A percentile compares a stretch with the other conserved stretches of the same genome.
Conservation (phyloP, 2,329 filamentous ascomycete species). For the Colletotrichum scovillei region DNA sequence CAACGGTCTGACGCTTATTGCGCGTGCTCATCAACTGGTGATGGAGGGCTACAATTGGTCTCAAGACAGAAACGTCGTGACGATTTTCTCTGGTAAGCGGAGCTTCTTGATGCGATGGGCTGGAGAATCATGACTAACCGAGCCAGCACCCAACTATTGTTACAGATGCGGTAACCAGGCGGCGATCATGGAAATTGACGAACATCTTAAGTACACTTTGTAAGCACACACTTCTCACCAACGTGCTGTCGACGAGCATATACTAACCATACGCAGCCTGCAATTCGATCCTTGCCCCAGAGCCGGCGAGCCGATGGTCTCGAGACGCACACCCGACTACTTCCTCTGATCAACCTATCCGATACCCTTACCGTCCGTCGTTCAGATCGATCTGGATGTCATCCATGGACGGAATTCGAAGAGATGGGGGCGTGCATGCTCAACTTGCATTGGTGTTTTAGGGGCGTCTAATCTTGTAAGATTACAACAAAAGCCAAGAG, state of each 20-base stretch:
- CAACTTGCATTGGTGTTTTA: constrained; percentile 34
- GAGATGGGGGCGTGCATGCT: constrained; percentile 27
- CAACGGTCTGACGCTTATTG: constrained; percentile 95
- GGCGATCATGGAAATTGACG: constrained; percentile 99
- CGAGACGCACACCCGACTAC: constrained; percentile 97
- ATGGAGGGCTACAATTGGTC: constrained; percentile 99
- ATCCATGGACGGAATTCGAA: constrained; percentile 28
- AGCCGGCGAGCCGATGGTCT: constrained; percentile 98
- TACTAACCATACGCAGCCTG: constrained; percentile 70
- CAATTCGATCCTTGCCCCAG: constrained; percentile 99
- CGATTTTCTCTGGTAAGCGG: constrained; percentile 90
- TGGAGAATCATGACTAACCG: constrained; percentile 40
- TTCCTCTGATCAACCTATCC: constrained; percentile 78
- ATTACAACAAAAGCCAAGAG: constrained; percentile 33
- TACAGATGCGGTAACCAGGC: constrained; percentile 99
- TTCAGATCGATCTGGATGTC: constrained; percentile 12
- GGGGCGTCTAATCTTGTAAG: constrained; percentile 34
- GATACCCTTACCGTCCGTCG: constrained; percentile 28
- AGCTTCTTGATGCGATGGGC: constrained; percentile 11
- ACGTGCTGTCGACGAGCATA: background rate
- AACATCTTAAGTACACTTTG: constrained; percentile 99
- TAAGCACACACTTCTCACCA: constrained; percentile 58
- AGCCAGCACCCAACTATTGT: constrained; percentile 87
- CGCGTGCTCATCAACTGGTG: constrained; percentile 95
- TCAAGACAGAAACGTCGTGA: constrained; percentile 97